Base-by-base conservation (phyloP, 1,139 yeast species). In the Scheffersomyces segobiensis region DNA sequence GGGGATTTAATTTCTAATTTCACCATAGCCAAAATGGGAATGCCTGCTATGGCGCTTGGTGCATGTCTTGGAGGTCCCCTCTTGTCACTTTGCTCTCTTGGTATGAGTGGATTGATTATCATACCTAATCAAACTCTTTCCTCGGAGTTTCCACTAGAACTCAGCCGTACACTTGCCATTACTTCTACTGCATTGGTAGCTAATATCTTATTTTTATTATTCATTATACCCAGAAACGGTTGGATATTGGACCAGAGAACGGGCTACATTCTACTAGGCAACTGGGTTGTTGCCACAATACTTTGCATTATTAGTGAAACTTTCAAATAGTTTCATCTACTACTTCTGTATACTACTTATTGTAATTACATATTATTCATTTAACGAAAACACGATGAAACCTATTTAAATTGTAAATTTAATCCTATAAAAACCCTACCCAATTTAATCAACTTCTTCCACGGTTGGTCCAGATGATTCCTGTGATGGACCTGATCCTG, bases 61-160 rank as follows among this genome's bases (percentile, higher is more conserved):
- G 98, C 98, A 0, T 93, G 98, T 68, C 91, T 93, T 72, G 98
- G 98, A 0, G 96, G 98, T 0, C 98, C 98, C 0, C 75, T 93
- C 12, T 67, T 84, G 24, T 78, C 85, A 26, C 69, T 83, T 47
- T 72, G 82, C 56, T 81, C 76, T 46, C 73, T 73, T 74, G 88
- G 78, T 49, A 73, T 88, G 7, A 87, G 89, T 63, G 91, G 95
- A 0, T 66, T 91, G 49, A 63, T 88, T 3, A 73, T 84, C 1
- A 75, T 87, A 62, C 68, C 73, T 2, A 59, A 64, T 12, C 47
- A 53, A n/a, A 53, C 20, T 14, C 58, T 52, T 60, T 62, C 22
- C 54, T 61, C 59, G 50, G 55, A 49, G 47, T 69, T 20, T 20
- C 50, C 50, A 7, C 50, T 48, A 53, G 62, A 62, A 24, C 59